These are phyloP conservation scores for Globisporangium paroecandrum DNA, from an alignment of 352 stramenopile species.

Conservation along the genomic window DNA sequence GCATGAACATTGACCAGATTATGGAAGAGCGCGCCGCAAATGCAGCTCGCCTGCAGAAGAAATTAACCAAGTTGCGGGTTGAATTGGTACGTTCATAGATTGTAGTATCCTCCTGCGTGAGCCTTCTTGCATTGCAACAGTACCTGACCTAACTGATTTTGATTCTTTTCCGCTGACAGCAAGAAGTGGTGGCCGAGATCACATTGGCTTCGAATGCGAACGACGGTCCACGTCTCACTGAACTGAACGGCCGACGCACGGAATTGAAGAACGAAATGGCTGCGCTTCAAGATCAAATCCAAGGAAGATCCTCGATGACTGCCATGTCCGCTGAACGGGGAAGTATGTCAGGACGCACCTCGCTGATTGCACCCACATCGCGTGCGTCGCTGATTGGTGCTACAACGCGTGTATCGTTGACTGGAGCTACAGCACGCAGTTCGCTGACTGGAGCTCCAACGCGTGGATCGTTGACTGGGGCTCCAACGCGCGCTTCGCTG, in stretches of 20 bases:
- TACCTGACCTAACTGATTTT: background rate
- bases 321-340: slow-evolving; percentile 22
- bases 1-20: slow-evolving; percentile 45
- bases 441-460: slow-evolving; percentile 6
- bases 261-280: slow-evolving; percentile 78
- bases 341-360: slow-evolving; percentile 30
- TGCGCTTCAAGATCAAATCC: slow-evolving; percentile 47
- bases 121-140: background rate
- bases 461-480: slow-evolving; percentile 4
- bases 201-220: slow-evolving; percentile 54
- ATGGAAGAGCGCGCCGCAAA: slow-evolving; percentile 41
- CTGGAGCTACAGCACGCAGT: background rate
- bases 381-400: slow-evolving; percentile 26
- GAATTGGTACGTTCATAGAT: slow-evolving; percentile 24
- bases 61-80: slow-evolving; percentile 40
- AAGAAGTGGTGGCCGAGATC: slow-evolving; percentile 65
- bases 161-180: slow-evolving; percentile 20
- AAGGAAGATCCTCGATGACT: slow-evolving; percentile 21
- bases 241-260: slow-evolving; percentile 51
- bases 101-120: background rate
- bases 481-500: slow-evolving; percentile 7
- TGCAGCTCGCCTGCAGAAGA: slow-evolving; percentile 39
- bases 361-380: slow-evolving; percentile 19
- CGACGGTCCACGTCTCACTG: slow-evolving; percentile 37
- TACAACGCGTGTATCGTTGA: background rate